Conservation (phyloP, 164 flowering plant species). For the Sextonia rubra region DNA sequence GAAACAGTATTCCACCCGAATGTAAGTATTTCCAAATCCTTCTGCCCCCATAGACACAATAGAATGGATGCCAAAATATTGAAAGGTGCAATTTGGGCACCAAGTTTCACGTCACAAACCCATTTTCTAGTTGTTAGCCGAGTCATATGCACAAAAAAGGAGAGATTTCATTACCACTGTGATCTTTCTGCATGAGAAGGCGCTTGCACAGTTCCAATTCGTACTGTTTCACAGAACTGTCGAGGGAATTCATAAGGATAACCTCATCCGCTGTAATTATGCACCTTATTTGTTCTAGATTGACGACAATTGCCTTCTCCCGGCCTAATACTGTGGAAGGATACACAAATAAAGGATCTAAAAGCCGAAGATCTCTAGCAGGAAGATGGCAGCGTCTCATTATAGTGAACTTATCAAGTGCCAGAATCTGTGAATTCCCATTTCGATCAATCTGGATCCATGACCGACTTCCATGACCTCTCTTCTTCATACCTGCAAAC, state of each 20-base stretch:
- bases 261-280: slow-evolving; percentile 93
- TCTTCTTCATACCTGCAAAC: slow-evolving; percentile 53
- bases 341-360: slow-evolving; percentile 93
- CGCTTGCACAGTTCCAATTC: slow-evolving; percentile 73
- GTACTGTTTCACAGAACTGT: slow-evolving; percentile 68
- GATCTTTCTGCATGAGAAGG: slow-evolving; percentile 57
- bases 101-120: neutral
- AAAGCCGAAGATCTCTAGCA: slow-evolving; percentile 84
- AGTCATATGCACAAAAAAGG: neutral
- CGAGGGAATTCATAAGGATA: slow-evolving; percentile 83
- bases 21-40: too few species aligned
- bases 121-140: neutral
- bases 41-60: neutral
- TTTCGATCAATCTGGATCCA: slow-evolving; percentile 78
- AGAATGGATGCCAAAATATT: neutral
- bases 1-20: too few species aligned
- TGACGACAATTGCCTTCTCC: slow-evolving; percentile 91
- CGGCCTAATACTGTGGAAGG: slow-evolving; percentile 86
- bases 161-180: slow-evolving; percentile 43
- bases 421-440: slow-evolving; percentile 60
- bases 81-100: neutral
- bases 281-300: slow-evolving; percentile 90
- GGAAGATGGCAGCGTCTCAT: slow-evolving; percentile 90
- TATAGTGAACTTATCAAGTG: slow-evolving; percentile 72
- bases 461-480: slow-evolving; percentile 85